Percentiles rank a stretch among this genome's conserved stretches.
These are phyloP conservation scores for Solanum tacnaense DNA, from an alignment of 257 asterid genomes.

Conservation along the genomic window DNA sequence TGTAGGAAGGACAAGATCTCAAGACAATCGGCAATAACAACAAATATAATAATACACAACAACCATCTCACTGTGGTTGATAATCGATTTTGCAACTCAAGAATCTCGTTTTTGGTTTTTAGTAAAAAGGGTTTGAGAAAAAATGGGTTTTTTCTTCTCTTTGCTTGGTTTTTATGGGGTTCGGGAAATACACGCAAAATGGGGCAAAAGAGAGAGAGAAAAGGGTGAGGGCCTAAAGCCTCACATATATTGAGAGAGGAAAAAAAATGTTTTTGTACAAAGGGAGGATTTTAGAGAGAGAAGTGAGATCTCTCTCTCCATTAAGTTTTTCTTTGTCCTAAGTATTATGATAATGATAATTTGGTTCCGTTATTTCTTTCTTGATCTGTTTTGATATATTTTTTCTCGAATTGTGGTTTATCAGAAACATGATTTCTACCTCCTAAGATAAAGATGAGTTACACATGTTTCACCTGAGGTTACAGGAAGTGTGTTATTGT, in stretches of 20 bases:
- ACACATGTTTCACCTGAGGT: background rate
- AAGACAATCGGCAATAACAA: background rate
- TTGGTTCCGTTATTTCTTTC: background rate
- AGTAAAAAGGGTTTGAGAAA: background rate
- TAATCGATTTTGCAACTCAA: background rate
- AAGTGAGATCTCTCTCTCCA: background rate
- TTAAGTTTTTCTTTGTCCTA: background rate
- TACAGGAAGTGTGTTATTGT: background rate
- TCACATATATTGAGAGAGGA: background rate
- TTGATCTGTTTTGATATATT: background rate
- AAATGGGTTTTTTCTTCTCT: background rate
- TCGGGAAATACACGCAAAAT: constrained; percentile 12
- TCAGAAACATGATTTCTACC: too few relatives aligned
- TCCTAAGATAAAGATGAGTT: too few relatives aligned
- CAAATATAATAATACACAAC: background rate
- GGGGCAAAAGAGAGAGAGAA: background rate
- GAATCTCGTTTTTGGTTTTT: background rate
- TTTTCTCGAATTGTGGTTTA: background rate
- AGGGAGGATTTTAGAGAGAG: background rate
- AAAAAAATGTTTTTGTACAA: background rate
- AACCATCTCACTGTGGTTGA: background rate
- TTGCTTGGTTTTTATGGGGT: background rate
- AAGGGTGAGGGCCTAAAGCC: background rate
- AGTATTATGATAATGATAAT: background rate
- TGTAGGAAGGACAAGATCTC: constrained; percentile 4